A percentile compares a stretch with the other conserved stretches of the same genome.
These are phyloP conservation scores for Prunus dulcis DNA, from an alignment of 306 rosid species.

Conservation along the genomic window DNA sequence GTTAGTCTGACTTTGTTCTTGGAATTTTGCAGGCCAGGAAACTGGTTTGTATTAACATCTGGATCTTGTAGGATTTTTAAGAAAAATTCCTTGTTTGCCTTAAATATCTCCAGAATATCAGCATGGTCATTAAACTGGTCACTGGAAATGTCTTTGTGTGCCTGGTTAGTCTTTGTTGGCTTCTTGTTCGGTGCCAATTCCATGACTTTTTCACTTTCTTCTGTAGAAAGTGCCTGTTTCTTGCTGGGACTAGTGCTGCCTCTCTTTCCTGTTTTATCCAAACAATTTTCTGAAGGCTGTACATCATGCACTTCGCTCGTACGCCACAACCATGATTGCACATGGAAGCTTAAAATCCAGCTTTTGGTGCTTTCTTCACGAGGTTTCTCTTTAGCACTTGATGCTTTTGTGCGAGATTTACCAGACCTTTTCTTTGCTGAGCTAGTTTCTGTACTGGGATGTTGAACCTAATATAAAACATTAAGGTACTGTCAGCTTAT, in stretches of 20 bases:
- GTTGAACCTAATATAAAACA: conserved; percentile 36
- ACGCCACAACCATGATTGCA: conserved; percentile 26
- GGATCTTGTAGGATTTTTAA: conserved; percentile 53
- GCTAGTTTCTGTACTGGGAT: conserved; percentile 21
- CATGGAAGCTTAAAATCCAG: conserved; percentile 33
- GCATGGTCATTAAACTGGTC: conserved; percentile 30
- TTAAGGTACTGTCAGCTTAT: conserved; percentile 15
- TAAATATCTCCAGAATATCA: conserved; percentile 54
- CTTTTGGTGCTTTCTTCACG: conserved; percentile 28
- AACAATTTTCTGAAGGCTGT: conserved; percentile 31
- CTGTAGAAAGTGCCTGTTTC: conserved; percentile 16
- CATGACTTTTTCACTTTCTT: conserved; percentile 26
- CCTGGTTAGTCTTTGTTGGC: conserved; percentile 16
- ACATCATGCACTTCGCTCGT: conserved; percentile 24
- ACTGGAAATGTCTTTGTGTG: conserved; percentile 24
- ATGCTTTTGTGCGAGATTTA: conserved; percentile 26
- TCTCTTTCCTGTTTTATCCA: not conserved
- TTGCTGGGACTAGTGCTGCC: conserved; percentile 1
- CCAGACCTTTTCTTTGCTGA: conserved; percentile 24
- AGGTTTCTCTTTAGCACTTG: conserved; percentile 13
- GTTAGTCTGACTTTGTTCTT: conserved; percentile 41
- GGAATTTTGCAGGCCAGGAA: conserved; percentile 33
- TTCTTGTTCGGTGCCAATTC: conserved; percentile 25
- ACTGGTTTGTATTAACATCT: conserved; percentile 25
- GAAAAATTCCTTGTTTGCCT: conserved; percentile 58